Conservation (phyloP, 2,329 filamentous ascomycete genomes). For the Furcasterigmium sp. region DNA sequence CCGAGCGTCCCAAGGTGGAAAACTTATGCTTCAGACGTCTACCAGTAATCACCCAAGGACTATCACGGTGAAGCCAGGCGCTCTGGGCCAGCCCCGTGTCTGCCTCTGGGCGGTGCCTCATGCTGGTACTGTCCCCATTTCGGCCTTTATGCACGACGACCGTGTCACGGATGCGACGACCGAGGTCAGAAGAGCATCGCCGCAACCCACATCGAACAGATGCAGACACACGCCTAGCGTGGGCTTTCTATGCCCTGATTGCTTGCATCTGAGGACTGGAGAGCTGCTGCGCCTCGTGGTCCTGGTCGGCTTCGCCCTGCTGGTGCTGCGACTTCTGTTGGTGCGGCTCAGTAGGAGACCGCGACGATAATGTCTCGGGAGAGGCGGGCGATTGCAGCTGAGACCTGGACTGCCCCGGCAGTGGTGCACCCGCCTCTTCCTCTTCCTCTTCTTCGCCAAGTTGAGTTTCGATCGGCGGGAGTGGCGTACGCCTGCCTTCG, state of each 20-base stretch:
- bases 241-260: constrained; percentile 21
- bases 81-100: no score
- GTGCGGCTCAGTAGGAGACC: no score
- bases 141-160: background rate
- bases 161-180: background rate
- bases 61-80: no score
- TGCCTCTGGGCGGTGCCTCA: no score
- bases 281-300: constrained; percentile 18
- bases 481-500: constrained; percentile 50
- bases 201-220: background rate
- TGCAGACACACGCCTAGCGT: background rate
- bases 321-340: constrained; percentile 7
- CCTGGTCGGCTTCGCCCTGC: constrained; percentile 17
- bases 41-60: no score
- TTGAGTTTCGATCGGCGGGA: constrained; percentile 45
- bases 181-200: background rate
- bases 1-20: no score
- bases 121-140: no score
- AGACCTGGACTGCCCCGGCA: background rate
- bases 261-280: constrained; percentile 23
- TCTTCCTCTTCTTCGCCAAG: constrained; percentile 16
- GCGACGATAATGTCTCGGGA: background rate
- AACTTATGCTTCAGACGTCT: no score
- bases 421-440: background rate
- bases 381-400: background rate